Evolutionary conservation across 202 grass and related monocot species (phyloP).

Genomic region (Setaria viridis): DNA sequence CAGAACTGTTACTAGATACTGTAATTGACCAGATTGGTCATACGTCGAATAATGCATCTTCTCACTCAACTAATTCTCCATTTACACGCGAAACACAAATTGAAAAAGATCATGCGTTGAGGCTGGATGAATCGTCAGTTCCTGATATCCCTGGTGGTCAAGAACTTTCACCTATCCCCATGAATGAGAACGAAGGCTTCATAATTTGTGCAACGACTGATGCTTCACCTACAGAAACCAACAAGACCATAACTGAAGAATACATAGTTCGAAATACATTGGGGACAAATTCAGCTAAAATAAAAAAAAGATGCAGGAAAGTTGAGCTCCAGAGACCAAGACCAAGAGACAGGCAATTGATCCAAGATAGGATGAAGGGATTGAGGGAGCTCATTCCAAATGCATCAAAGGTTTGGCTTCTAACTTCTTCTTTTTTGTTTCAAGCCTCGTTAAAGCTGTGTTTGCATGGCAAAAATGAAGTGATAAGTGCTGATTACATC

Average conservation of each 20-base stretch:
- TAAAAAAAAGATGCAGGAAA: slow-evolving; percentile 50
- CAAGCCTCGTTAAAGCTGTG: slow-evolving; percentile 11
- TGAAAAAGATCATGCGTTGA: slow-evolving; percentile 23
- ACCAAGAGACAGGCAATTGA: slow-evolving; percentile 81
- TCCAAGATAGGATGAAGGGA: slow-evolving; percentile 82
- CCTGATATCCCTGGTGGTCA: slow-evolving; percentile 25
- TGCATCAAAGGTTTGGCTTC: slow-evolving; percentile 60
- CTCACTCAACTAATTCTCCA: slow-evolving; percentile 32
- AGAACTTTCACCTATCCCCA: slow-evolving; percentile 43
- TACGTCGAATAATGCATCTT: slow-evolving; percentile 39
- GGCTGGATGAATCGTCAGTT: slow-evolving; percentile 39
- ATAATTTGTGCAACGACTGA: slow-evolving; percentile 33
- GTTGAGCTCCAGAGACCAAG: slow-evolving; percentile 52
- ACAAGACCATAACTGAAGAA: slow-evolving; percentile 43
- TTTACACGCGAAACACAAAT: slow-evolving; percentile 43
- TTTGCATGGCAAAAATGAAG: slow-evolving; percentile 10
- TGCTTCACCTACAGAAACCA: slow-evolving; percentile 23
- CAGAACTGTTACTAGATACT: slow-evolving; percentile 45
- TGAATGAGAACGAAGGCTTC: slow-evolving; percentile 45
- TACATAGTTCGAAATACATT: slow-evolving; percentile 21
- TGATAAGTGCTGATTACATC: slow-evolving; percentile 10
- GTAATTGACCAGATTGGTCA: slow-evolving; percentile 37
- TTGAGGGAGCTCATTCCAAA: slow-evolving; percentile 78
- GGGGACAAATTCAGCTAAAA: slow-evolving; percentile 43
- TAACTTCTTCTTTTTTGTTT: background rate